A percentile compares a stretch with the other conserved stretches of the same genome.
These are phyloP conservation scores for Anethum foeniculum DNA, from an alignment of 140 eudicot species.

Conservation along the genomic window DNA sequence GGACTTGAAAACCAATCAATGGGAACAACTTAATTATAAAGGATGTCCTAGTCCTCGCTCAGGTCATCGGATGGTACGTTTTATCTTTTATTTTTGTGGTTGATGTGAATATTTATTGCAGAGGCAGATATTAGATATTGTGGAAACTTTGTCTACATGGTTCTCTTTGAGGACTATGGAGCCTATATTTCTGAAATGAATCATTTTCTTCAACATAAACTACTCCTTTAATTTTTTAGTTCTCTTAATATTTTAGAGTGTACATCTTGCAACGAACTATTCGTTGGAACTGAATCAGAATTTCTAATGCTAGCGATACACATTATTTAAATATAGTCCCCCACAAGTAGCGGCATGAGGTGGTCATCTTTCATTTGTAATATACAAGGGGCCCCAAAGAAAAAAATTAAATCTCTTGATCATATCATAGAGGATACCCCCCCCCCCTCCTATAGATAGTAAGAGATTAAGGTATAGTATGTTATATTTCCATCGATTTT, in stretches of 20 bases:
- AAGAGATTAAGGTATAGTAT: background rate
- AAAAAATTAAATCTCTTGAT: background rate
- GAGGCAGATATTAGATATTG: background rate
- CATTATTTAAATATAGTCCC: background rate
- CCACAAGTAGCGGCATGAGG: background rate
- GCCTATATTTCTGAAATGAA: background rate
- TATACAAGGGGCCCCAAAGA: background rate
- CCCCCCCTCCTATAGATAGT: background rate
- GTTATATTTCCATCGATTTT: too few species aligned
- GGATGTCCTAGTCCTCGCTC: constrained; percentile 99
- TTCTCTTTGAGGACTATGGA: background rate
- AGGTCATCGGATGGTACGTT: constrained; percentile 95
- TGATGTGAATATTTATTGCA: background rate
- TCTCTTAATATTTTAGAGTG: background rate
- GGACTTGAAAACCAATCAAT: constrained; percentile 91
- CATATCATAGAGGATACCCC: background rate
- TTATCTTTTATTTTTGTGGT: constrained; percentile 4
- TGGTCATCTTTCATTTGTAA: background rate
- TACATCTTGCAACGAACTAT: background rate
- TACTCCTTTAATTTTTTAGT: background rate
- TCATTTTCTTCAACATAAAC: background rate
- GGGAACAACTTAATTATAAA: constrained; percentile 95
- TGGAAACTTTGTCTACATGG: background rate
- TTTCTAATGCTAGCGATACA: background rate
- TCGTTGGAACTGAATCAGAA: background rate